phyloP scores from a whole-genome alignment of 2,329 filamentous ascomycete species.

The Aspergillus aculeatus region DNA sequence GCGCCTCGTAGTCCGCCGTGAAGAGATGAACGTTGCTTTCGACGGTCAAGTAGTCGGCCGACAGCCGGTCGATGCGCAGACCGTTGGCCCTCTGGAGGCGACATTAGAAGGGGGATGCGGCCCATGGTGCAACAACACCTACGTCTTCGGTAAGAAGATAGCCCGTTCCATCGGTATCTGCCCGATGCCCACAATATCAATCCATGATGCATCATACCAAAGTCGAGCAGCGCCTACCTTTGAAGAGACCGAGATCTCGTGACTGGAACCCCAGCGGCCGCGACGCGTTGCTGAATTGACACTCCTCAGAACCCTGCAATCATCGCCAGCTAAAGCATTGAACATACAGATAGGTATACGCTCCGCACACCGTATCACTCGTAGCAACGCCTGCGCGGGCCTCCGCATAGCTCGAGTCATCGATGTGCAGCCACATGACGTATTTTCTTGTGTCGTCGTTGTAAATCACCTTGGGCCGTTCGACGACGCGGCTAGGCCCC shows the following conservation, averaged over 20 bases:
- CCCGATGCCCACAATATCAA: not conserved
- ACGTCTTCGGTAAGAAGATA: slow-evolving; percentile 66
- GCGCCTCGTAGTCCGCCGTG: slow-evolving; percentile 56
- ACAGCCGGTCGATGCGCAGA: slow-evolving; percentile 22
- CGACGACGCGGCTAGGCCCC: slow-evolving; percentile 62
- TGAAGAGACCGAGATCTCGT: slow-evolving; percentile 60
- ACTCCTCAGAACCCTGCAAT: no score
- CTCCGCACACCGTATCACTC: slow-evolving; percentile 58
- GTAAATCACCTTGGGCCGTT: slow-evolving; percentile 67
- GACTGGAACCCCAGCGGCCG: slow-evolving; percentile 52
- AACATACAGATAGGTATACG: slow-evolving; percentile 50
- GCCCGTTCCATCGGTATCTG: slow-evolving; percentile 56
- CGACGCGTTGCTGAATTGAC: slow-evolving; percentile 23
- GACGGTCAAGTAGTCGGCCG: slow-evolving; percentile 57
- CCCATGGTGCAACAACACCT: slow-evolving; percentile 20
- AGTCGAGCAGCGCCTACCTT: slow-evolving; percentile 33
- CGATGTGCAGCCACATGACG: slow-evolving; percentile 70
- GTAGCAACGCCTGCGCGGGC: slow-evolving; percentile 66
- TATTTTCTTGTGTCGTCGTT: slow-evolving; percentile 64
- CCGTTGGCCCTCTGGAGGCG: slow-evolving; percentile 13
- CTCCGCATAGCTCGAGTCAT: slow-evolving; percentile 60
- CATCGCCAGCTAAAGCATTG: not conserved
- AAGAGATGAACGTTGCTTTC: slow-evolving; percentile 53
- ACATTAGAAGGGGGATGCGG: not conserved
- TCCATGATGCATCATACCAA: not conserved